Evolutionary conservation across 495 filamentous ascomycete genomes (phyloP), one percentile per base, ranked within the genome.

Genomic region (Aspergillus cristatus): DNA sequence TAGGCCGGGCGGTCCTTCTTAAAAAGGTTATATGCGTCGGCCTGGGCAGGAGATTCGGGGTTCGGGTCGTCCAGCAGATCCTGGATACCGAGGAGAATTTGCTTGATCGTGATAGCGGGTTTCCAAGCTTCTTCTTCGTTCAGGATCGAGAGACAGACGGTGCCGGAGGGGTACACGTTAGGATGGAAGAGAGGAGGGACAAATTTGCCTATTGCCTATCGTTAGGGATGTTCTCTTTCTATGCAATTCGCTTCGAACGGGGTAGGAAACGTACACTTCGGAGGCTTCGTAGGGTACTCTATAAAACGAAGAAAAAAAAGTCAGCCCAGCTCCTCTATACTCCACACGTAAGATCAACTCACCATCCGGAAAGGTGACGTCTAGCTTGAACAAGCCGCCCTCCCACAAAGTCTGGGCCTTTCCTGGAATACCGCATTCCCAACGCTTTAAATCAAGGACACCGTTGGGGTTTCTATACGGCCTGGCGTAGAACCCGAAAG

Each of bases 101-200:
- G 86, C 63, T 94, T 94, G 57, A 97, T 86, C 3, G 93, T 99
- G 54, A 97, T 99, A 1, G 93, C 89, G 7, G 91, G 91, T 56
- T 89, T 87, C 91, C 93, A 99, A 7, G 84, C 91, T 54, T 99
- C 91, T 45, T 99, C 91, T 58, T 99, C 93, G 61, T 99, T 99
- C 40, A 99, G 62, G 48, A 99, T 99, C 12, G 86, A 94, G 10
- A 99, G 75, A 57, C 91, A 99, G 36, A 99, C 93, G 14, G 91
- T 97, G 39, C 91, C 93, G 2, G 90, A 96, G 1, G 91, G 91
- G 57, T 99, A 99, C 51, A 99, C 93, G 54, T 99, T 99, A 0
- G 91, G 91, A 56, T 99, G 91, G 70, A 97, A 99, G 11, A 99
- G 81, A 2, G 91, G 88, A 6, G 91, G 91, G 1, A 79, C 73